phyloP scores from a whole-genome alignment of 1,139 yeast genomes.

The Suhomyces anneliseae region DNA sequence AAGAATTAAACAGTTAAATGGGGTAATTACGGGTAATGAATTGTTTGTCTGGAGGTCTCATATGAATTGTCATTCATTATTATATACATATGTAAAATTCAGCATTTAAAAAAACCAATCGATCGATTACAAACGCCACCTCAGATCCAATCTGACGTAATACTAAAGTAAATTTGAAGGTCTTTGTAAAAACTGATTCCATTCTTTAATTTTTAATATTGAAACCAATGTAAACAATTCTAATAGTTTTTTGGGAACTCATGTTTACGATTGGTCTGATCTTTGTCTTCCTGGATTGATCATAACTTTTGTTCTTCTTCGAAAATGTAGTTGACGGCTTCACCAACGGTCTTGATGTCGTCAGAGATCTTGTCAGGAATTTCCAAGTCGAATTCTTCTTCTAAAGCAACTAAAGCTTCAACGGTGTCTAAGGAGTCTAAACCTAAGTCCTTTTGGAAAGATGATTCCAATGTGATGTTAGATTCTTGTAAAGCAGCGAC shows the following conservation, averaged over 20 bases:
- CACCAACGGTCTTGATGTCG: slow-evolving; percentile 67
- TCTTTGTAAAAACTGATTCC: too few species aligned
- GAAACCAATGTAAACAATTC: too few species aligned
- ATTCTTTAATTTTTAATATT: too few species aligned
- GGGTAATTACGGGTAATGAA: too few species aligned
- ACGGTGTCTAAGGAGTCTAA: slow-evolving; percentile 70
- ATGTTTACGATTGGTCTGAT: too few species aligned
- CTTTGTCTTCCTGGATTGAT: slow-evolving; percentile 3
- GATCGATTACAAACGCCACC: too few species aligned
- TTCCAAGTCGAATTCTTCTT: slow-evolving; percentile 71
- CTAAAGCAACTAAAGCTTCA: slow-evolving; percentile 70
- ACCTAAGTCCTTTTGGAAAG: slow-evolving; percentile 64
- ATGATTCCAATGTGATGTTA: slow-evolving; percentile 43
- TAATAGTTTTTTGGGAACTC: too few species aligned
- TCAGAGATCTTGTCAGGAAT: slow-evolving; percentile 69
- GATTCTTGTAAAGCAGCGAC: slow-evolving; percentile 54
- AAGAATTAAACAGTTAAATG: not conserved
- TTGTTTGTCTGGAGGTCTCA: not conserved
- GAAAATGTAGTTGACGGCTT: slow-evolving; percentile 61
- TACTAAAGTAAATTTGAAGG: not conserved
- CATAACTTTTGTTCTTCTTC: slow-evolving; percentile 50
- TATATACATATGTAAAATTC: slow-evolving; percentile 10
- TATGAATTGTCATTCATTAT: slow-evolving; percentile 5
- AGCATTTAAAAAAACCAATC: too few species aligned
- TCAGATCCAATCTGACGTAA: not conserved